Evolutionary conservation across 2,329 filamentous ascomycete species (phyloP).

Genomic region (Trichoderma cornu-damae): DNA sequence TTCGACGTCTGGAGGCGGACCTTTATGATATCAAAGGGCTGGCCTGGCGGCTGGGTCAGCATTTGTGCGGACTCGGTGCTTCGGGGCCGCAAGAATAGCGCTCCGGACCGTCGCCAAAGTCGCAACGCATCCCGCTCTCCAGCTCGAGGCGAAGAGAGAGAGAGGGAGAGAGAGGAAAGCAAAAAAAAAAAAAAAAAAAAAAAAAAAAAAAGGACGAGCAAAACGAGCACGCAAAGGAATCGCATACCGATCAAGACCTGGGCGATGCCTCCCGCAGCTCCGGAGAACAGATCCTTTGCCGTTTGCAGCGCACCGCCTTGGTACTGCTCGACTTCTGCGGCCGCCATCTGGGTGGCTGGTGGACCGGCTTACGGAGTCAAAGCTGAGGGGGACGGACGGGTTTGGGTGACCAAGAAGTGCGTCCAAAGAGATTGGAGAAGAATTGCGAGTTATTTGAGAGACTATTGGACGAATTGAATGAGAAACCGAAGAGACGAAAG

Average conservation of each 20-base stretch:
- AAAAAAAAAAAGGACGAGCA: too few species aligned
- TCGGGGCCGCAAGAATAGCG: constrained; percentile 8
- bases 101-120: constrained; percentile 10
- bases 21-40: constrained; percentile 89
- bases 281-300: constrained; percentile 84
- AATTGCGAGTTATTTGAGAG: too few species aligned
- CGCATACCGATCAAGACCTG: constrained; percentile 81
- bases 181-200: too few species aligned
- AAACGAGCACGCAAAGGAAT: too few species aligned
- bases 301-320: constrained; percentile 50
- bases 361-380: not conserved
- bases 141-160: not conserved
- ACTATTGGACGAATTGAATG: not conserved
- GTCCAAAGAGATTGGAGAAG: too few species aligned
- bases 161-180: not conserved
- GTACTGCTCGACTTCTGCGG: constrained; percentile 34
- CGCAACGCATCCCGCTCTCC: not conserved
- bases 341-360: constrained; percentile 14
- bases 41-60: constrained; percentile 42
- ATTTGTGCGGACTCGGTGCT: not conserved
- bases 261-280: constrained; percentile 84
- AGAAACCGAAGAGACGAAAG: not conserved
- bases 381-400: too few species aligned
- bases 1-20: constrained; percentile 88
- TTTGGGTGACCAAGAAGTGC: too few species aligned